These are phyloP conservation scores for Dunaliella salina DNA, from an alignment of 163 green algal genomes.

Conservation along the genomic window DNA sequence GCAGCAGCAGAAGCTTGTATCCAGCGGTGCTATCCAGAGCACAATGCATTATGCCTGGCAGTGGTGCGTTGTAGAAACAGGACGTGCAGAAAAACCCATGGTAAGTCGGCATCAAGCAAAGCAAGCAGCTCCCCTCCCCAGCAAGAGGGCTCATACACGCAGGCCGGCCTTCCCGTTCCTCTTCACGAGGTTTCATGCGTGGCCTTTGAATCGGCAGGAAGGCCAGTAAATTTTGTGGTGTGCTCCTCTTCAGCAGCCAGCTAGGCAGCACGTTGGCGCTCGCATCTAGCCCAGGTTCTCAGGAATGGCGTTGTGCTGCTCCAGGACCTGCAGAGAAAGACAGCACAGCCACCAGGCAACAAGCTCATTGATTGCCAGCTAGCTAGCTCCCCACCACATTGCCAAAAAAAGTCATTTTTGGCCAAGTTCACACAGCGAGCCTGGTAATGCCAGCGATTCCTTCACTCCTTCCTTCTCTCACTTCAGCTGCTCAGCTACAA, in stretches of 20 bases:
- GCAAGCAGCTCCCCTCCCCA: neutral
- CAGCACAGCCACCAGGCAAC: too few species aligned
- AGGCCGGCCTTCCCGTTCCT: neutral
- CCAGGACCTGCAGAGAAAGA: conserved; percentile 48
- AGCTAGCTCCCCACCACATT: too few species aligned
- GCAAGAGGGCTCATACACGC: neutral
- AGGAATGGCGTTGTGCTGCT: conserved; percentile 77
- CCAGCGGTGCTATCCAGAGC: neutral
- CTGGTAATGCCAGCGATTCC: too few species aligned
- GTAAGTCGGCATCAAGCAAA: neutral
- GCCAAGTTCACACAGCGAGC: too few species aligned
- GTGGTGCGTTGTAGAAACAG: neutral
- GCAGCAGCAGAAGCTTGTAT: too few species aligned
- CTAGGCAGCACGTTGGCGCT: neutral
- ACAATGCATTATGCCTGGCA: neutral
- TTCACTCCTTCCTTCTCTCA: too few species aligned
- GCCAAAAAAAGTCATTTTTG: too few species aligned
- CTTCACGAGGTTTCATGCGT: neutral
- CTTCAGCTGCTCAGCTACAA: too few species aligned
- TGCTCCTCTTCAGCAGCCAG: neutral
- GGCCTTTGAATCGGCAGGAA: neutral
- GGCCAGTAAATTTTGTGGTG: neutral
- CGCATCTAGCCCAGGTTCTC: conserved; percentile 19
- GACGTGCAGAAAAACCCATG: neutral
- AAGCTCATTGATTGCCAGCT: too few species aligned